phyloP scores from a whole-genome alignment of 2,329 filamentous ascomycete species.

The Pyrenophora tritici-repentis region DNA sequence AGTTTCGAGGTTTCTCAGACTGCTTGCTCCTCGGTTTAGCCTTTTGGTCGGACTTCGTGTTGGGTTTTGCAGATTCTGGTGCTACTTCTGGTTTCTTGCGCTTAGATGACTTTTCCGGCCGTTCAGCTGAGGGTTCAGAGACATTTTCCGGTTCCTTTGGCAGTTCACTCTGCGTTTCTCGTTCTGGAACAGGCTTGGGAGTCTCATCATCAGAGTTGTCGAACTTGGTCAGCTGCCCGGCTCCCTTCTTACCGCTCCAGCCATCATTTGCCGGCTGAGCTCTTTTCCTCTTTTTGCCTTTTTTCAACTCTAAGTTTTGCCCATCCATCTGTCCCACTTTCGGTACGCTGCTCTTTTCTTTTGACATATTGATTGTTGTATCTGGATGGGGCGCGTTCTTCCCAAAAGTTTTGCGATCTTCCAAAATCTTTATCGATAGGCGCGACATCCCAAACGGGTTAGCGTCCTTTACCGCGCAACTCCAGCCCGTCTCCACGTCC shows the following conservation, averaged over 20 bases:
- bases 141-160: not conserved
- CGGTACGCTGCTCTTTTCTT: conserved; percentile 12
- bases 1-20: not conserved
- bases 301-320: conserved; percentile 13
- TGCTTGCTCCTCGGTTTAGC: conserved; percentile 5
- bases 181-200: not conserved
- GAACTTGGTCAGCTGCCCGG: conserved; percentile 22
- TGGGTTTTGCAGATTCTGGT: not conserved
- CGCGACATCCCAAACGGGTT: conserved; percentile 1
- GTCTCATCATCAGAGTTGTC: conserved; percentile 15
- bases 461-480: not conserved
- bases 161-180: not conserved
- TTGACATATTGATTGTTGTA: conserved; percentile 20
- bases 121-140: not conserved
- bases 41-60: conserved; percentile 4
- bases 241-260: conserved; percentile 17
- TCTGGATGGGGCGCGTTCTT: conserved; percentile 4
- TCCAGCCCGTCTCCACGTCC: too few relatives aligned
- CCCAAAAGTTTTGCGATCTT: conserved; percentile 25
- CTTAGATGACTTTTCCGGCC: not conserved
- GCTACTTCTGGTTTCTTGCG: conserved; percentile 4
- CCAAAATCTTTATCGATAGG: conserved; percentile 32
- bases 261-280: conserved; percentile 16
- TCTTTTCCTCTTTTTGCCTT: conserved; percentile 44
- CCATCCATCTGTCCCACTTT: not conserved